phyloP scores from a whole-genome alignment of 2,329 filamentous ascomycete genomes.

The Aspergillus versicolor region DNA sequence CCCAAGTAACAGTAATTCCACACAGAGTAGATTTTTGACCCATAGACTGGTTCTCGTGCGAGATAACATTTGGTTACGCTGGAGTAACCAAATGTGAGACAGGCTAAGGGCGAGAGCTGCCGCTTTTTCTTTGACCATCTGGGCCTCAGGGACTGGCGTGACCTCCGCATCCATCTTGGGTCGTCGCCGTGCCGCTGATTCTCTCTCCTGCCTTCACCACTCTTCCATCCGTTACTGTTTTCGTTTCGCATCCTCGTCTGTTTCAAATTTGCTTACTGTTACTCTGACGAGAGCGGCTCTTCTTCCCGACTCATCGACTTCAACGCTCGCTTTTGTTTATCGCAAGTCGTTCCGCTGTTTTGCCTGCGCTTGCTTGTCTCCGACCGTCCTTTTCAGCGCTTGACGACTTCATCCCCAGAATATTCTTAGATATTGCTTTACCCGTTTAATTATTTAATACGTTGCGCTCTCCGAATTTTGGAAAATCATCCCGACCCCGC shows the following conservation, averaged over 20 bases:
- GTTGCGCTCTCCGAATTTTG: not conserved
- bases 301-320: not conserved
- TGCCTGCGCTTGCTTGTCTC: slow-evolving; percentile 3
- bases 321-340: slow-evolving; percentile 10
- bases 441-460: not conserved
- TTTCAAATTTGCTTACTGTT: slow-evolving; percentile 3
- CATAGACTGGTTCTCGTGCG: not conserved
- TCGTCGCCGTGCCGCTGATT: slow-evolving; percentile 8
- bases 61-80: not conserved
- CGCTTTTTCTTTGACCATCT: slow-evolving; percentile 8
- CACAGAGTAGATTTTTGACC: not conserved
- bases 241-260: slow-evolving; percentile 1
- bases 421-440: not conserved
- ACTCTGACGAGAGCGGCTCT: not conserved
- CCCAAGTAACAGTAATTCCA: not conserved
- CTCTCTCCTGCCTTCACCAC: slow-evolving; percentile 3
- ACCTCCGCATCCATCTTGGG: slow-evolving; percentile 10
- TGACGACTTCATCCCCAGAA: not conserved
- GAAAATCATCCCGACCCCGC: not conserved
- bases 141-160: slow-evolving; percentile 5
- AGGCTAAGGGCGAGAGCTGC: not conserved
- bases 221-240: not conserved
- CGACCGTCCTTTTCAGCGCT: slow-evolving; percentile 7
- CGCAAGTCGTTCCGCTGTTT: not conserved
- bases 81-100: not conserved